Evolutionary conservation across 768 basidiomycete genomes (phyloP), one percentile per base, ranked within the genome.

Genomic region (Butyriboletus loyo): DNA sequence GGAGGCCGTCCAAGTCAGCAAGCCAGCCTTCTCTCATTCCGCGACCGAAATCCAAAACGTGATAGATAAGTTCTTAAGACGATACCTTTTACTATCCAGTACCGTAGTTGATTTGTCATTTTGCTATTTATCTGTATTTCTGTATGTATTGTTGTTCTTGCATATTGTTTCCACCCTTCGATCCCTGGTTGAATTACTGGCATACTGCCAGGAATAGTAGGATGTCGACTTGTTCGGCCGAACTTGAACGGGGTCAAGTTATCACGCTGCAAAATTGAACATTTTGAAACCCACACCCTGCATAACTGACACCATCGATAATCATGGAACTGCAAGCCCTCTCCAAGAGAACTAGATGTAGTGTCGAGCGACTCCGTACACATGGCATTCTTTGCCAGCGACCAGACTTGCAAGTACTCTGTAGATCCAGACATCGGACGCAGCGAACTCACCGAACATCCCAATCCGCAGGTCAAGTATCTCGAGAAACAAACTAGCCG

Each of bases 331-430:
- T 53, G n/a, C 51, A 49, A 35, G 46, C 31, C 1, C 22, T 61
- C 22, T 65, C 63, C 7, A 59, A 59, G 21, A 42, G 31, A 17
- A 60, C 63, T 27, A 64, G 59, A 48, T 35, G 46, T 43, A 68
- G 68, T 50, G 71, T 84, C 27, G 64, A 75, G 39, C 75, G 79
- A 41, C 68, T 85, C 7, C 47, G 66, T 4, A 54, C 60, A 10
- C 55, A 65, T 5, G 48, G 41, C 53, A 49, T 63, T 34, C 52
- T 63, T 49, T 14, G 36, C 50, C 72, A 77, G 44, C 66, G 54
- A 50, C 72, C 73, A 57, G 77, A 83, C 66, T 69, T 85, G 84
- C 85, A 66, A 71, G 83, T 84, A 49, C 9, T 24, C 8, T 10
- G 11, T 21, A 7, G 15, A 30, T 30, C 17, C 19, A 48, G 27